A percentile compares a stretch with the other conserved stretches of the same genome.
Conservation (phyloP, 192 early-diverging fungal genomes). For the Coemansia sp. region DNA sequence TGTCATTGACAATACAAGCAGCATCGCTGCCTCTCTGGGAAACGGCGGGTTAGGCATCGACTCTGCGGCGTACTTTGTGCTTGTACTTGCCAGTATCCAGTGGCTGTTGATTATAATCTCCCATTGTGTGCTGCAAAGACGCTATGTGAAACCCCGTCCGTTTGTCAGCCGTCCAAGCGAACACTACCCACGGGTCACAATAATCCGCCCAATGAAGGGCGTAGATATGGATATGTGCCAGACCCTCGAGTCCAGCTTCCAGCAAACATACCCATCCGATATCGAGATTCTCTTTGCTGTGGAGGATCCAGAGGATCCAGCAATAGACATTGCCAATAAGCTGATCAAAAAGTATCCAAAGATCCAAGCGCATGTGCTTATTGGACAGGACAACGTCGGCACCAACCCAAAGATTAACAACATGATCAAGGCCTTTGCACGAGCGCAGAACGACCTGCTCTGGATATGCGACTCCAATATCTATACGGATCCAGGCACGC, state of each 20-base stretch:
- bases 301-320: slow-evolving; percentile 79
- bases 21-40: background rate
- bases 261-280: slow-evolving; percentile 76
- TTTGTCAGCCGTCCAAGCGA: slow-evolving; percentile 38
- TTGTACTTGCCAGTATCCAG: slow-evolving; percentile 26
- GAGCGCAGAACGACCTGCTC: slow-evolving; percentile 80
- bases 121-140: slow-evolving; percentile 47
- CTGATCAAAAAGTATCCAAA: slow-evolving; percentile 73
- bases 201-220: slow-evolving; percentile 93
- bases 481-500: slow-evolving; percentile 69
- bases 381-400: slow-evolving; percentile 78
- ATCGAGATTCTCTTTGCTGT: slow-evolving; percentile 92
- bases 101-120: slow-evolving; percentile 35
- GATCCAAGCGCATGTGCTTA: slow-evolving; percentile 72
- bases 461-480: slow-evolving; percentile 98
- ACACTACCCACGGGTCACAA: slow-evolving; percentile 76
- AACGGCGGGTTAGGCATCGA: slow-evolving; percentile 5
- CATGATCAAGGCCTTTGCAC: slow-evolving; percentile 79
- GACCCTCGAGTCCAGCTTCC: slow-evolving; percentile 83
- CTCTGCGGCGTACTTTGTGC: slow-evolving; percentile 25
- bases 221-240: slow-evolving; percentile 78
- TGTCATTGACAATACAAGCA: background rate
- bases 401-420: slow-evolving; percentile 98
- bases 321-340: slow-evolving; percentile 67
- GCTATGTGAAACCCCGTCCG: slow-evolving; percentile 38